phyloP scores from a whole-genome alignment of 768 basidiomycete genomes.

The Tulasnella sp. region DNA sequence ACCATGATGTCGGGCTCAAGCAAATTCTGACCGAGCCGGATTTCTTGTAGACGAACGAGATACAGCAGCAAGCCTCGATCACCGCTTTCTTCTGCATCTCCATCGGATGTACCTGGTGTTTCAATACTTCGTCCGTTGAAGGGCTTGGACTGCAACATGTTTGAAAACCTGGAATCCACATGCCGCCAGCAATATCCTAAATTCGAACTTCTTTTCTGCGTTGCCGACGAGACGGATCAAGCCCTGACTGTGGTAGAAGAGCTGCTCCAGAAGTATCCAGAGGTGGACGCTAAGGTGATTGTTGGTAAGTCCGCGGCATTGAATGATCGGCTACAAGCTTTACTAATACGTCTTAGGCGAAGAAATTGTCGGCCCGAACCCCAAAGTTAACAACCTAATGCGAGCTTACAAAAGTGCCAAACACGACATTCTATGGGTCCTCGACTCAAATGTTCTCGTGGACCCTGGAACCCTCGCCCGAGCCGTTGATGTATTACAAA shows the following conservation, averaged over 20 bases:
- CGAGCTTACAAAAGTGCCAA: constrained; percentile 73
- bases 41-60: constrained; percentile 56
- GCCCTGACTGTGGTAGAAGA: constrained; percentile 78
- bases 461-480: constrained; percentile 75
- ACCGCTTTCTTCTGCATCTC: constrained; percentile 49
- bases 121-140: constrained; percentile 92
- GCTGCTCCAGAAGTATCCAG: constrained; percentile 71
- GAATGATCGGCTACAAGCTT: background rate
- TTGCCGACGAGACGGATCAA: constrained; percentile 85
- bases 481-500: constrained; percentile 69
- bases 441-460: constrained; percentile 90
- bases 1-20: constrained; percentile 8
- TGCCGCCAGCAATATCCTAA: constrained; percentile 89
- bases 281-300: constrained; percentile 65
- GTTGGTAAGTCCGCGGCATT: constrained; percentile 53
- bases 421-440: constrained; percentile 91
- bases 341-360: constrained; percentile 51
- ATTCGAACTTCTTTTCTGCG: constrained; percentile 85
- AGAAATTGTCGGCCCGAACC: constrained; percentile 83
- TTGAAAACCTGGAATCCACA: constrained; percentile 91
- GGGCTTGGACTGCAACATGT: constrained; percentile 91
- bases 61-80: constrained; percentile 67
- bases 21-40: background rate
- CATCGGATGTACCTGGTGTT: constrained; percentile 68
- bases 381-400: constrained; percentile 95